These are phyloP conservation scores for Alternaria sp. DNA, from an alignment of 2,329 filamentous ascomycete species.

Conservation along the genomic window DNA sequence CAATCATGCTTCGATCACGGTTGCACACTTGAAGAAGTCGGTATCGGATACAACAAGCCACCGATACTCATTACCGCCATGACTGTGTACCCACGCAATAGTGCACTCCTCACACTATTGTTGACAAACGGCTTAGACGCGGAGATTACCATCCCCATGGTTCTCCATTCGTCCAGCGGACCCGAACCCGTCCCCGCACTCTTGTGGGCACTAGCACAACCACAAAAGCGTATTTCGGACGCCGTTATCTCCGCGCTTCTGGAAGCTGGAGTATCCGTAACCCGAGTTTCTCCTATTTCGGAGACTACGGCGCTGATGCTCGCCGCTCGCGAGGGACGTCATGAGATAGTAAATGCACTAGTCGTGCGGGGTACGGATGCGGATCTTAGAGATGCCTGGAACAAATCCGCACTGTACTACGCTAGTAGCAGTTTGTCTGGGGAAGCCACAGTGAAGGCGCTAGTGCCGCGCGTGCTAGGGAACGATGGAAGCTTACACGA, in stretches of 20 bases:
- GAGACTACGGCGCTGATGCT: constrained; percentile 67
- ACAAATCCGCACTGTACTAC: constrained; percentile 68
- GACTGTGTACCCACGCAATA: constrained; percentile 36
- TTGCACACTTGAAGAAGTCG: constrained; percentile 33
- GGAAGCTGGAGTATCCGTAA: constrained; percentile 64
- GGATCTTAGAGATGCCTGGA: constrained; percentile 64
- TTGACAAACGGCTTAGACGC: constrained; percentile 40
- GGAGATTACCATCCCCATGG: constrained; percentile 54
- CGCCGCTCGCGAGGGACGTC: constrained; percentile 63
- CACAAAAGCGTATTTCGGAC: constrained; percentile 69
- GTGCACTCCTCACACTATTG: constrained; percentile 28
- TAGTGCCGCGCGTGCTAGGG: constrained; percentile 65
- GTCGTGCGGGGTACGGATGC: constrained; percentile 67
- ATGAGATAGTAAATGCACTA: constrained; percentile 66
- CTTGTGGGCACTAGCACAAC: constrained; percentile 68
- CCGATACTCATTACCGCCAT: constrained; percentile 38
- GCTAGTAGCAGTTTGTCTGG: constrained; percentile 61
- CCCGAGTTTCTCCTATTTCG: constrained; percentile 62
- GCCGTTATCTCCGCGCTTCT: constrained; percentile 66
- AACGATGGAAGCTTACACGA: constrained; percentile 75
- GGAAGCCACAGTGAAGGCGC: constrained; percentile 44
- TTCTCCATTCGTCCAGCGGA: constrained; percentile 59
- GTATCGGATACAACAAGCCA: constrained; percentile 20
- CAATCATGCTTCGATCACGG: constrained; percentile 64
- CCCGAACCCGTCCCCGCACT: constrained; percentile 66